Base-by-base conservation (phyloP, 805 yeast species). In the Teunomyces atbi region DNA sequence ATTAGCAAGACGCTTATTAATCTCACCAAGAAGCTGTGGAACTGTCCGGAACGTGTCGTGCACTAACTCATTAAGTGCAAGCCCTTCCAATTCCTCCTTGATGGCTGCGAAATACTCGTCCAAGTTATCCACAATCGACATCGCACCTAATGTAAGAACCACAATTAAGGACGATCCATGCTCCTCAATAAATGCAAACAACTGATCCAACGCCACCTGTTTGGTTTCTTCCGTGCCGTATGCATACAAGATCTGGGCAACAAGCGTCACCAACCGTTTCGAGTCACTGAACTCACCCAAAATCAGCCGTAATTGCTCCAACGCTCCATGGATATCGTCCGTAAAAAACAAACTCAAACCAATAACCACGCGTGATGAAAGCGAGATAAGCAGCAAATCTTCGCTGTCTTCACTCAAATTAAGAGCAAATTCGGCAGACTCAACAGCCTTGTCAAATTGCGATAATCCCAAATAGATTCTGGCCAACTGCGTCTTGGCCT, bases 121-220 rank as follows among this genome's bases (percentile, higher is more conserved):
- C 46, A 78, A 67, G 40, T 81, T 72, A 42, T 89, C 86, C 7
- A 83, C 70, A 2, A 94, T 73, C 0, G 88, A 74, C 18, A 92
- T 81, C 0, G 95, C 90, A 4, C 96, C 97, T 35, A 92, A 70
- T 1, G 89, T 79, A 48, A 91, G 64, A 0, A 88, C 83, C 1
- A 87, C 81, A 19, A 81, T 58, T 39, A 89, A 65, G 2, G 90
- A 81, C 1, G 86, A 72, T 0, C 96, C 96, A 46, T 77, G 64
- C 3, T 67, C 71, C 49, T 78, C 84, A 34, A 90, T 79, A 55
- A 76, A 81, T 19, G 77, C 74, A 54, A 86, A 84, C 37, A 92
- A 65, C 62, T 89, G 96, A 55, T 90, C 96, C 40, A 87, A 59
- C 0, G 97, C 96, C 1, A 90, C 91, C 51, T 82, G 85, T 48